Evolutionary conservation across 2,329 filamentous ascomycete species (phyloP).

Genomic region (Daldinia sp.): DNA sequence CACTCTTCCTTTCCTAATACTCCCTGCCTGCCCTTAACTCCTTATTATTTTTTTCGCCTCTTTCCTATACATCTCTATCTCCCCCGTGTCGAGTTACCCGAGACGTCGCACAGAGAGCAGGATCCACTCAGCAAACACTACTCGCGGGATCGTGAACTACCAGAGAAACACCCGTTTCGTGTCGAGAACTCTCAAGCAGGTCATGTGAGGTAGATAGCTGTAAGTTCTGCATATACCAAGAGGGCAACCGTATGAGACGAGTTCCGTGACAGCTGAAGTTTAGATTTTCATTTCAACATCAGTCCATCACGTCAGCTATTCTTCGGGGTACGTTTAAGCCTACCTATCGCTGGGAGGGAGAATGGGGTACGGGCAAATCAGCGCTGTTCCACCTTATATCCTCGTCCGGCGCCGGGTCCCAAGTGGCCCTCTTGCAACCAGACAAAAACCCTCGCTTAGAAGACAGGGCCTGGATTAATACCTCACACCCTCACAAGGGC

Average conservation of each 20-base stretch:
- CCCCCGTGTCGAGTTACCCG: constrained; percentile 15
- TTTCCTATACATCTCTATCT: constrained; percentile 1
- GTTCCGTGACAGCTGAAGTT: constrained; percentile 21
- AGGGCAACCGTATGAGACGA: constrained; percentile 26
- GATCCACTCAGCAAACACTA: constrained; percentile 32
- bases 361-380: constrained; percentile 24
- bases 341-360: constrained; percentile 25
- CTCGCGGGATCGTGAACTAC: constrained; percentile 18
- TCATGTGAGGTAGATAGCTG: constrained; percentile 14
- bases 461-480: constrained; percentile 37
- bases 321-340: constrained; percentile 20
- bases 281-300: constrained; percentile 30
- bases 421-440: constrained; percentile 37
- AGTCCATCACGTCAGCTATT: constrained; percentile 32
- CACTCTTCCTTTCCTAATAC: constrained; percentile 20
- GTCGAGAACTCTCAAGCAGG: constrained; percentile 8
- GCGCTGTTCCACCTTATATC: constrained; percentile 33
- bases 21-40: constrained; percentile 15
- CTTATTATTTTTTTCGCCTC: constrained; percentile 12
- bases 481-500: constrained; percentile 37
- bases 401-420: constrained; percentile 30
- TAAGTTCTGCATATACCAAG: constrained; percentile 17
- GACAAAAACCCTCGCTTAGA: constrained; percentile 37
- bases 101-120: constrained; percentile 21
- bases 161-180: constrained; percentile 11